Evolutionary conservation across 2,329 filamentous ascomycete genomes (phyloP), one percentile per base, ranked within the genome.

Genomic region (Stemphylium beticola): DNA sequence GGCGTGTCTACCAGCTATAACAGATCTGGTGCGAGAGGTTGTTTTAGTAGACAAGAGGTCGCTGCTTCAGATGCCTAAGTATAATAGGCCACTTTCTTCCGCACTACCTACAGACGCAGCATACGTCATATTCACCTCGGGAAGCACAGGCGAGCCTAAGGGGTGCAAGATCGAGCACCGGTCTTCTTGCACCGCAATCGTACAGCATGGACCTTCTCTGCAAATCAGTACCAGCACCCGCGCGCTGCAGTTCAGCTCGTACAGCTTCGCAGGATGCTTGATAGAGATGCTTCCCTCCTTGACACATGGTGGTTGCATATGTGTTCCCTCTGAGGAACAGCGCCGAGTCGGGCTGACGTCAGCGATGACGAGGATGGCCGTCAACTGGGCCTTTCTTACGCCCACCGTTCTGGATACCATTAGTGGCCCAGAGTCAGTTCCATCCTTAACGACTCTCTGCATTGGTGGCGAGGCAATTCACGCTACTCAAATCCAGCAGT

Each of bases 91-190:
- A 6, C 26, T 8, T 12, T 12, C 6, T 24, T 2, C 20, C 32
- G 31, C 18, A 36, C 6, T 11, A 17, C 43, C 34, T 14, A 9
- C 17, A 3, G 10, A 18, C n/a, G 18, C 26, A 4, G 12, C 17
- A 11, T 41, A 41, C n/a, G 32, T 36, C 4, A 14, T 93, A 2
- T 93, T 89, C 71, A 93, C 89, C 0, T 91, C 89, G 12, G 91
- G 91, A 1, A 92, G 87, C 20, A 93, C 90, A 0, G 91, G 90
- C 0, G 78, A 78, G 0, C 90, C 90, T 0, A 93, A 95, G 66
- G 89, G 89, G 3, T 87, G 93, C 2, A 34, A 53, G 2, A 17
- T 57, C 14, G 18, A 49, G n/a, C 43, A 53, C 31, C 14, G 20
- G 26, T n/a, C 49, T 4, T 7, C 32, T 2, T 40, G 29, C 49